phyloP scores from a whole-genome alignment of 1,284 basidiomycete species.

The Tetrapyrgos nigripes region DNA sequence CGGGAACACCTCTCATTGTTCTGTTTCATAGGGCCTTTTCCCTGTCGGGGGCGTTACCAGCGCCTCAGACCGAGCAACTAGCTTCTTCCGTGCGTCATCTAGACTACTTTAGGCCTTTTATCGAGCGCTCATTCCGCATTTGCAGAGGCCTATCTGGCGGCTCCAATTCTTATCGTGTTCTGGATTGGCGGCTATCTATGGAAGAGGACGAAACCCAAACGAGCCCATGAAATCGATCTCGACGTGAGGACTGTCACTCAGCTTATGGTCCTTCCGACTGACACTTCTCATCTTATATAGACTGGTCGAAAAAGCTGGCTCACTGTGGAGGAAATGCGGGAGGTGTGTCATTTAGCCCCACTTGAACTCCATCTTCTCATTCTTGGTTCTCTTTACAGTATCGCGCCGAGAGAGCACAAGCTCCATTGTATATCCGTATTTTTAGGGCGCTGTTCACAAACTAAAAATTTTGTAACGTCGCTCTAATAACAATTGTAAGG shows the following conservation, averaged over 20 bases:
- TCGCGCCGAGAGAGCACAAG: constrained; percentile 18
- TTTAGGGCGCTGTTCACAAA: constrained; percentile 21
- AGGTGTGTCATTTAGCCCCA: constrained; percentile 16
- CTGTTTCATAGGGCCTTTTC: constrained; percentile 8
- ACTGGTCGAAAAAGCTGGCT: constrained; percentile 39
- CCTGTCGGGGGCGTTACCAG: constrained; percentile 33
- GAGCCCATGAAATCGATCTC: constrained; percentile 45
- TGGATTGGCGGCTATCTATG: constrained; percentile 43
- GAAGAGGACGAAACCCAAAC: constrained; percentile 44
- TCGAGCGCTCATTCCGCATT: too few species aligned
- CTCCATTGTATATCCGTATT: constrained; percentile 19
- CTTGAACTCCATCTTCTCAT: not conserved
- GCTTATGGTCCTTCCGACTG: not conserved
- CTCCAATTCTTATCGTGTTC: constrained; percentile 46
- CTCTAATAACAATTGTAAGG: not conserved
- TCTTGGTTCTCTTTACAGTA: constrained; percentile 8
- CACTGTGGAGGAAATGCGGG: constrained; percentile 25
- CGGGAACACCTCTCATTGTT: not conserved
- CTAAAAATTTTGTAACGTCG: not conserved
- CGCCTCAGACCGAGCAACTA: constrained; percentile 30
- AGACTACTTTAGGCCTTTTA: not conserved
- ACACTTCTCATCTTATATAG: constrained; percentile 17
- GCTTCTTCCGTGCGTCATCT: constrained; percentile 45
- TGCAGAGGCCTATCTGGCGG: constrained; percentile 44
- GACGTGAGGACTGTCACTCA: constrained; percentile 31